A percentile compares a stretch with the other conserved stretches of the same genome.
These are phyloP conservation scores for Arthromyces matolae DNA, from an alignment of 768 basidiomycete genomes.

Conservation along the genomic window DNA sequence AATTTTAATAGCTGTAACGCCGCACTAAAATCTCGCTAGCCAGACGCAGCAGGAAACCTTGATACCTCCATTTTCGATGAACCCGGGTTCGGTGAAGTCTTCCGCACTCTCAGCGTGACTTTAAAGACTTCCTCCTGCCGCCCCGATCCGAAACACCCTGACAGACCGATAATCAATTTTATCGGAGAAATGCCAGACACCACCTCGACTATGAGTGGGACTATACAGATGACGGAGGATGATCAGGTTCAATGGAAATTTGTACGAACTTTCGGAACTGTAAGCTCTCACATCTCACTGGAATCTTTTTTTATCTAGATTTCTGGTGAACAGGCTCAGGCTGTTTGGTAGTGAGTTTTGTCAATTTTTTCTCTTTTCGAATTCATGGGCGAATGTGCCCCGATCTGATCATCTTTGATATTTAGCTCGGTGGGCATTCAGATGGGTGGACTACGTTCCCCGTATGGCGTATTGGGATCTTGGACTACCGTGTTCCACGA, in stretches of 20 bases:
- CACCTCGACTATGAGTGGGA: conserved; percentile 48
- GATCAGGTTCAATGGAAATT: conserved; percentile 60
- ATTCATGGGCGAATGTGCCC: too few relatives aligned
- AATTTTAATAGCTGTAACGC: background rate
- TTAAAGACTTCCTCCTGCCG: conserved; percentile 39
- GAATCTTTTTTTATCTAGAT: conserved; percentile 24
- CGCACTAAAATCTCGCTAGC: conserved; percentile 18
- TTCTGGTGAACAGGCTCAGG: conserved; percentile 48
- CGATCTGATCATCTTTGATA: too few relatives aligned
- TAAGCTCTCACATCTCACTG: background rate
- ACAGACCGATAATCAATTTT: conserved; percentile 51
- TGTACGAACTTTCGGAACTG: conserved; percentile 35
- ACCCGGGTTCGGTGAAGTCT: conserved; percentile 48
- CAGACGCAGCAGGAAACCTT: conserved; percentile 27
- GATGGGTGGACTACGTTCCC: conserved; percentile 56
- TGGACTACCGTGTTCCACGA: conserved; percentile 48
- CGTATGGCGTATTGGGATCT: conserved; percentile 53
- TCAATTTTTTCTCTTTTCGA: too few relatives aligned
- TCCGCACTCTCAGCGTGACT: conserved; percentile 45
- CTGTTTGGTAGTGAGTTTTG: conserved; percentile 60
- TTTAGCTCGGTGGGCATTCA: conserved; percentile 62
- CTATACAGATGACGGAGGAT: conserved; percentile 54
- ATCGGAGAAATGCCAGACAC: conserved; percentile 46
- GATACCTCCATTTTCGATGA: conserved; percentile 49
- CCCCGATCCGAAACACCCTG: conserved; percentile 45